Evolutionary conservation across 768 basidiomycete species (phyloP), one percentile per base, ranked within the genome.

Genomic region (Exsudoporus frostii): DNA sequence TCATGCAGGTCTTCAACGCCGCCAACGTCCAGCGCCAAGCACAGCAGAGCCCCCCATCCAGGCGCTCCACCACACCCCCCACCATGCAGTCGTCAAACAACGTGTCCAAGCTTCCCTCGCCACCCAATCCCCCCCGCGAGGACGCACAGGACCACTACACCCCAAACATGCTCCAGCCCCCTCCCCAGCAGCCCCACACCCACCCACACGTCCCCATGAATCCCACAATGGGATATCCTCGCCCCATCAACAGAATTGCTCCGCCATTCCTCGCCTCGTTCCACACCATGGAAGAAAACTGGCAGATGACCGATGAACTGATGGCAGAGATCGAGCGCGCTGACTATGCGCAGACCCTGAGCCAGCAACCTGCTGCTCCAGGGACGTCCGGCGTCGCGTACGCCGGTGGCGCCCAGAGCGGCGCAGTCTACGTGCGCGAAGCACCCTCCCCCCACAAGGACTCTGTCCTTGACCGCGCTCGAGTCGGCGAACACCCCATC

Each of bases 321-420:
- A 73, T 88, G 68, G 83, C 82, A 30, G 84, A 88, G 56, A 85
- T 88, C 55, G 87, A 89, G 63, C 79, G 81, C 39, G 83, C 82
- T n/a, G 84, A 87, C 67, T 69, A 80, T 56, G 81, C 84, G 50
- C 83, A 83, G 63, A 68, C 77, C 10, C 79, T 81, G 63, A 73
- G 73, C 36, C 76, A 78, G 57, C 71, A 70, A n/a, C 63, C 71
- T 48, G 59, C 73, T 42, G 61, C 70, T 61, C 61, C 65, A 62
- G 58, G 70, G 57, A 71, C 71, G 50, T 68, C 74, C 50, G 72
- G 79, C 72, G 58, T 78, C 5, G 76, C 76, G 6, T 77, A 77
- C 61, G 76, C 76, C 40, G 76, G 76, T 49, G 76, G 76, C 57
- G 76, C 76, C 34, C 71, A 72, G 51, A 74, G 72, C 38, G 72